These are phyloP conservation scores for Uronychia setigera DNA, from an alignment of 73 alveolate species.

Conservation along the genomic window DNA sequence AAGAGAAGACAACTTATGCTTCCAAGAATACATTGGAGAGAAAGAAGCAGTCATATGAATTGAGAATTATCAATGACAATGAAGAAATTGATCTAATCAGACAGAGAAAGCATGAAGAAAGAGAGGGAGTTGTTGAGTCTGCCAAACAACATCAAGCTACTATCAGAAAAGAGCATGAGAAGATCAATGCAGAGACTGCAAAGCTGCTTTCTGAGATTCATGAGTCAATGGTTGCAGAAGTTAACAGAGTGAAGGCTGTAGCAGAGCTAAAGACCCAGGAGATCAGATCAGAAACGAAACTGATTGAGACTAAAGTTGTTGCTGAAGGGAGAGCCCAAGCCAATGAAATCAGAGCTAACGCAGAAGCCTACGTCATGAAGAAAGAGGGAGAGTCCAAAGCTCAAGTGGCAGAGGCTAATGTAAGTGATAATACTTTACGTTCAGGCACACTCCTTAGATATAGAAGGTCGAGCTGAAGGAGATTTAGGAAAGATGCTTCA, in stretches of 20 bases:
- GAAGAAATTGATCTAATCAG: slow-evolving; percentile 50
- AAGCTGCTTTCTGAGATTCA: slow-evolving; percentile 48
- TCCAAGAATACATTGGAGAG: slow-evolving; percentile 65
- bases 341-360: slow-evolving; percentile 18
- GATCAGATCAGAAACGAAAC: slow-evolving; percentile 49
- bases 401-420: slow-evolving; percentile 15
- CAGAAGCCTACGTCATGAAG: slow-evolving; percentile 54
- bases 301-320: slow-evolving; percentile 33
- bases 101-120: slow-evolving; percentile 44
- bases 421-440: background rate
- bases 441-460: slow-evolving; percentile 4
- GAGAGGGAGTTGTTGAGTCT: slow-evolving; percentile 38
- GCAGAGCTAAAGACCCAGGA: slow-evolving; percentile 54
- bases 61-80: slow-evolving; percentile 61
- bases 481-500: slow-evolving; percentile 3
- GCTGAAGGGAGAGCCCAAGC: slow-evolving; percentile 68
- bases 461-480: slow-evolving; percentile 15
- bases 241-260: slow-evolving; percentile 44
- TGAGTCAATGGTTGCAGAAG: slow-evolving; percentile 57
- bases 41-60: slow-evolving; percentile 63
- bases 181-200: slow-evolving; percentile 55
- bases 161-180: slow-evolving; percentile 37
- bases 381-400: slow-evolving; percentile 57
- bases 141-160: slow-evolving; percentile 45
- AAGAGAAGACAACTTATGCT: slow-evolving; percentile 59